Evolutionary conservation across 306 rosid genomes (phyloP), one percentile per base, ranked within the genome.

Genomic region (Prunus mongolica): DNA sequence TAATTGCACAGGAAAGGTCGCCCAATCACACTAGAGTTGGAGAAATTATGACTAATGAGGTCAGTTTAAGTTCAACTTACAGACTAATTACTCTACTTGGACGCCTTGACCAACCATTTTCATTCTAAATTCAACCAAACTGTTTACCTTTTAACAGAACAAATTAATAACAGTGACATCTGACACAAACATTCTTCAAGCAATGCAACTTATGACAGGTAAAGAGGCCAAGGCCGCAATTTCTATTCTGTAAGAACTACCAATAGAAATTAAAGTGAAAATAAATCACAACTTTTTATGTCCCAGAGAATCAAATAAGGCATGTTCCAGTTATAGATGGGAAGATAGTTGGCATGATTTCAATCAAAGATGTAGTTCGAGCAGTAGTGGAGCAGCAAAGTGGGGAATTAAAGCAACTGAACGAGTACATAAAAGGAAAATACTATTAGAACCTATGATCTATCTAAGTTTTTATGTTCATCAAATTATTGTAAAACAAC

Each of bases 171-270:
- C 96, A 19, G 89, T 92, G 81, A 92, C 97, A 6, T 89, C 97
- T 2, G 84, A 80, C 77, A 95, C 87, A 6, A 92, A 89, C 87
- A 85, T 95, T 80, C 91, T 95, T 70, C 81, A 85, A 86, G 99
- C 99, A 80, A 90, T 95, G 98, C 82, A 85, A 82, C 88, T 95
- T 27, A 95, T 95, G 98, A 84, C 89, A 78, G 95, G 97, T 89
- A 84, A 79, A 38, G 44, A 9, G 7, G 51, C 56, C 15, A 24
- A 28, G 55, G 25, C 65, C 47, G 50, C n/a, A 41, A 64, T 12
- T 54, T 63, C 34, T 57, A 22, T 62, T 71, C 56, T 46, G 24
- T 56, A 19, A 69, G 57, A 10, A 30, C 67, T 76, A 38, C 27
- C 69, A 75, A 38, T 22, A 25, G 11, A 77, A 41, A 58, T 44